phyloP scores from a whole-genome alignment of 768 basidiomycete species.

The Pulveroboletus sp. region DNA sequence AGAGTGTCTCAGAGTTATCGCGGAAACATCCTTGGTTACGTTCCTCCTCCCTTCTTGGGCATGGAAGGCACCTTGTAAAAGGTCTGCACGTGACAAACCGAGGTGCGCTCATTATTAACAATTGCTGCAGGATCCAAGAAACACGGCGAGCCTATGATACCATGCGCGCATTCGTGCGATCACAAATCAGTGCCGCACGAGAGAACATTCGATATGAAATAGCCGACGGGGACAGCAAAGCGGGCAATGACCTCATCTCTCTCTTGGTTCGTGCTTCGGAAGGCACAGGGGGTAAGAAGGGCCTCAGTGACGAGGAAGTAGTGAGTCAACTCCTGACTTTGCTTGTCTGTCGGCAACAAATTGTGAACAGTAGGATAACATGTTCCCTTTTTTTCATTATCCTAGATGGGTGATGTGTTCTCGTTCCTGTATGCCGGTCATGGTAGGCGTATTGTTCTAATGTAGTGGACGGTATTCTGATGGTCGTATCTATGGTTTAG shows the following conservation, averaged over 20 bases:
- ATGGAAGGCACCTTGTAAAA: slow-evolving; percentile 17
- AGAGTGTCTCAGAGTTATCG: slow-evolving; percentile 10
- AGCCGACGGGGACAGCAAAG: neutral
- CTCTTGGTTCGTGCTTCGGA: slow-evolving; percentile 17
- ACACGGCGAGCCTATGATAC: slow-evolving; percentile 18
- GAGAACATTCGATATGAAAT: slow-evolving; percentile 1
- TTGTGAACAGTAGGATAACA: neutral
- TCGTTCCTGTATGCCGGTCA: slow-evolving; percentile 54
- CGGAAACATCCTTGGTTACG: slow-evolving; percentile 1
- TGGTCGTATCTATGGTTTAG: neutral
- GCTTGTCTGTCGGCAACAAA: neutral
- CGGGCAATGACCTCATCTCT: slow-evolving; percentile 11
- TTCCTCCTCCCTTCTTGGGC: slow-evolving; percentile 13
- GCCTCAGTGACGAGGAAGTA: slow-evolving; percentile 13
- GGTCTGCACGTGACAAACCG: slow-evolving; percentile 1
- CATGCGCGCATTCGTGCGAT: slow-evolving; percentile 14
- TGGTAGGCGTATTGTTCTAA: slow-evolving; percentile 29
- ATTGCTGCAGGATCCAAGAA: slow-evolving; percentile 10
- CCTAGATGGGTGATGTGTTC: slow-evolving; percentile 49
- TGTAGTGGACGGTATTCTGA: neutral
- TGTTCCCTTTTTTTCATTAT: neutral
- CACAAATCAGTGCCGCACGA: slow-evolving; percentile 8
- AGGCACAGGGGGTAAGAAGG: slow-evolving; percentile 9
- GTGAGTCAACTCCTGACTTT: neutral
- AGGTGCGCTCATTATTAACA: neutral